Percentiles rank a stretch among this genome's conserved stretches.
These are phyloP conservation scores for Nasturtium officinale DNA, from an alignment of 345 rosid genomes.

Conservation along the genomic window DNA sequence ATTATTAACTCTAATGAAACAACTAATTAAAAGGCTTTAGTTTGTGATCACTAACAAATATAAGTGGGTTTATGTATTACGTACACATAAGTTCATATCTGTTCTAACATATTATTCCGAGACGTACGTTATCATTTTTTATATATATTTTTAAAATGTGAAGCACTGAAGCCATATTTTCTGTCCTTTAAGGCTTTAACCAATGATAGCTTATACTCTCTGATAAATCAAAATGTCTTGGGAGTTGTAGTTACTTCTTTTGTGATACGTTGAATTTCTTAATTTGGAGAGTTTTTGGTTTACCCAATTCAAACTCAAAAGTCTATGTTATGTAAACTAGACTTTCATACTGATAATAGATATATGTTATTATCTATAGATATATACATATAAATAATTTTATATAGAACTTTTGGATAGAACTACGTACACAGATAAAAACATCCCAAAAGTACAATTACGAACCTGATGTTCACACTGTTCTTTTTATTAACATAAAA, in stretches of 20 bases:
- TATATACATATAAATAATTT: background rate
- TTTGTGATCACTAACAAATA: background rate
- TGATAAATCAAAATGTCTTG: slow-evolving; percentile 9
- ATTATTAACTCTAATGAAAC: background rate
- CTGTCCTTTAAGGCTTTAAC: background rate
- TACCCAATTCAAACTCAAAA: background rate
- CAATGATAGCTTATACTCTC: slow-evolving; percentile 14
- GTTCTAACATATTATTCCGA: background rate
- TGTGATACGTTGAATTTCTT: slow-evolving; percentile 14
- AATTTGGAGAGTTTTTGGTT: slow-evolving; percentile 13
- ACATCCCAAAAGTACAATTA: background rate
- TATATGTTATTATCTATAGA: too few species aligned
- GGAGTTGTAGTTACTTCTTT: slow-evolving; percentile 10
- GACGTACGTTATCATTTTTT: background rate
- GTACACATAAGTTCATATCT: background rate
- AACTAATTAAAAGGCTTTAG: background rate
- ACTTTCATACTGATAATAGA: background rate
- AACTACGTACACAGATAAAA: background rate
- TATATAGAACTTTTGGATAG: background rate
- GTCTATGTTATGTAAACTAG: slow-evolving; percentile 2
- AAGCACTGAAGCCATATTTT: slow-evolving; percentile 17
- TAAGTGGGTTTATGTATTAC: background rate
- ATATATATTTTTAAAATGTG: background rate
- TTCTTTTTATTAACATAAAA: background rate
- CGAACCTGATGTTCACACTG: slow-evolving; percentile 15